Percentiles rank a stretch among this genome's conserved stretches.
Conservation (phyloP, 495 filamentous ascomycete genomes). For the Podospora didyma region DNA sequence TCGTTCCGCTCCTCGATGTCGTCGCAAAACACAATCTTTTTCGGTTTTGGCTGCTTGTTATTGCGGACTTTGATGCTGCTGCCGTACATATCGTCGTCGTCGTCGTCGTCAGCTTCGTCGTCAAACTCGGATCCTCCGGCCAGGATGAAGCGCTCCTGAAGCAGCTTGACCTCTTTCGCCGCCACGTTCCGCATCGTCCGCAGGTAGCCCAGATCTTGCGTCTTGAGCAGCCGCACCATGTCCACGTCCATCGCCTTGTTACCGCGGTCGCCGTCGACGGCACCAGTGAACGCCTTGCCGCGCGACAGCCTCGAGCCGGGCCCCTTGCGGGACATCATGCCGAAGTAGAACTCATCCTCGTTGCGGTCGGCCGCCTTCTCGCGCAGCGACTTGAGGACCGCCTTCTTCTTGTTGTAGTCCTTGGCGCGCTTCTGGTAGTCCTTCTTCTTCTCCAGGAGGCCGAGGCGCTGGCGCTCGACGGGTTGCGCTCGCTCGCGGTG, state of each 20-base stretch:
- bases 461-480: slow-evolving; percentile 52
- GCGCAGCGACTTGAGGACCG: slow-evolving; percentile 69
- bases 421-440: slow-evolving; percentile 89
- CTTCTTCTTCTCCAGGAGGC: slow-evolving; percentile 37
- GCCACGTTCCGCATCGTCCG: slow-evolving; percentile 56
- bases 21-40: slow-evolving; percentile 45
- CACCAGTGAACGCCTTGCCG: slow-evolving; percentile 43
- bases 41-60: slow-evolving; percentile 19
- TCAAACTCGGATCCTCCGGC: slow-evolving; percentile 28
- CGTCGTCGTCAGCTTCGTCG: slow-evolving; percentile 22
- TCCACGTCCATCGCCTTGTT: slow-evolving; percentile 59
- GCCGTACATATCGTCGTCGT: slow-evolving; percentile 14
- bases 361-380: slow-evolving; percentile 83
- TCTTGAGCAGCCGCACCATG: slow-evolving; percentile 84
- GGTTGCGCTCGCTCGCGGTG: slow-evolving; percentile 90
- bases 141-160: slow-evolving; percentile 42
- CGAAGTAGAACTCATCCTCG: slow-evolving; percentile 94
- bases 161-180: slow-evolving; percentile 36
- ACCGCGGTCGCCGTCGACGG: slow-evolving; percentile 59
- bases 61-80: slow-evolving; percentile 1
- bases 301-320: slow-evolving; percentile 26
- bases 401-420: slow-evolving; percentile 84
- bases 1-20: slow-evolving; percentile 30
- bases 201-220: slow-evolving; percentile 89
- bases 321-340: slow-evolving; percentile 67